These are phyloP conservation scores for Sindora glabra DNA, from an alignment of 306 rosid species.

Conservation along the genomic window DNA sequence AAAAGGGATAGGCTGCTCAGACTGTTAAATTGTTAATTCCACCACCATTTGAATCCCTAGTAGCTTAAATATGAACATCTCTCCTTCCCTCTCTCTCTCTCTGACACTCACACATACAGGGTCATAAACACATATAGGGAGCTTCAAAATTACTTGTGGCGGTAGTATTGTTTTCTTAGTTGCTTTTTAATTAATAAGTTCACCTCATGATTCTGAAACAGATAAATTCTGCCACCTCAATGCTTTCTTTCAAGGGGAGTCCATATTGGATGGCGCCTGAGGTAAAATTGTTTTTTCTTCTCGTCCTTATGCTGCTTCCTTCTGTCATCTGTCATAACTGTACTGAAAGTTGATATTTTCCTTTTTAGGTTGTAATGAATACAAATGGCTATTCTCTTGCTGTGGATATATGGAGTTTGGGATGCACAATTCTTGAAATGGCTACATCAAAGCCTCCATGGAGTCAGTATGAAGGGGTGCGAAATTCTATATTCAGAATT, in stretches of 20 bases:
- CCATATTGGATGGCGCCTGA: constrained; percentile 99
- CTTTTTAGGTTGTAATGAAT: constrained; percentile 88
- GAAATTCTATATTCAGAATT: constrained; percentile 30
- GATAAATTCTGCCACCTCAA: constrained; percentile 65
- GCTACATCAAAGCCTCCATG: constrained; percentile 94
- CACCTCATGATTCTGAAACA: constrained; percentile 37
- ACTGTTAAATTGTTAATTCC: too few relatives aligned
- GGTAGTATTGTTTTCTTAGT: background rate
- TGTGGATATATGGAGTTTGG: constrained; percentile 98
- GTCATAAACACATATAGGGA: background rate
- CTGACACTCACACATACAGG: constrained; percentile 1
- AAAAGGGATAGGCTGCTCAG: too few relatives aligned
- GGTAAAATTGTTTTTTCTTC: constrained; percentile 34
- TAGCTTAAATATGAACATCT: background rate
- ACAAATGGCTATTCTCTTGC: constrained; percentile 77
- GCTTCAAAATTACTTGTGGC: background rate
- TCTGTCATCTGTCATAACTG: background rate
- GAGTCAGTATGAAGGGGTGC: constrained; percentile 97
- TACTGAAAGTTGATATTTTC: constrained; percentile 3
- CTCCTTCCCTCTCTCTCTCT: background rate
- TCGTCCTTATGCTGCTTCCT: background rate
- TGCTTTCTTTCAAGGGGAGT: constrained; percentile 99
- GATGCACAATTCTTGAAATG: constrained; percentile 99
- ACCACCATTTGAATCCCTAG: background rate
- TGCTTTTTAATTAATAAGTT: constrained; percentile 1